Percentiles rank a stretch among this genome's conserved stretches.
These are phyloP conservation scores for Cyclocybe aegerita DNA, from an alignment of 768 basidiomycete genomes.

Conservation along the genomic window DNA sequence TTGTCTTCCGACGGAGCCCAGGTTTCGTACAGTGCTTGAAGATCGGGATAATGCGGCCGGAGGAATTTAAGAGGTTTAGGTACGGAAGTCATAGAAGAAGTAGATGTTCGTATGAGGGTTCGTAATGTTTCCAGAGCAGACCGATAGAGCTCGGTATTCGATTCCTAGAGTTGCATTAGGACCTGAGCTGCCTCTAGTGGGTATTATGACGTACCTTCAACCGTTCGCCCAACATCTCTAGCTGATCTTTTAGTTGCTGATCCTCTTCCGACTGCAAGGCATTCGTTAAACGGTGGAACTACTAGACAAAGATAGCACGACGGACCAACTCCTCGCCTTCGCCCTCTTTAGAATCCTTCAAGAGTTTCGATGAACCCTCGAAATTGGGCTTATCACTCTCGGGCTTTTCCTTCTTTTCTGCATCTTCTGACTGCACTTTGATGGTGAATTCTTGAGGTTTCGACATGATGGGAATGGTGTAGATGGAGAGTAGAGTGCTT, in stretches of 20 bases:
- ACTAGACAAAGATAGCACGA: constrained; percentile 14
- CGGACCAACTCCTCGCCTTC: constrained; percentile 83
- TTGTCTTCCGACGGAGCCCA: constrained; percentile 81
- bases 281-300: constrained; percentile 5
- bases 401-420: constrained; percentile 68
- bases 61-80: constrained; percentile 99
- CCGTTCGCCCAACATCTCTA: constrained; percentile 96
- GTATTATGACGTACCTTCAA: constrained; percentile 63
- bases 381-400: constrained; percentile 25
- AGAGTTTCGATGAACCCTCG: constrained; percentile 54
- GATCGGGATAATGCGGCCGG: constrained; percentile 87
- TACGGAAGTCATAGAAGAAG: constrained; percentile 98
- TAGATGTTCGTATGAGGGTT: constrained; percentile 92
- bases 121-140: constrained; percentile 93
- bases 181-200: not conserved
- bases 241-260: constrained; percentile 85
- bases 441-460: constrained; percentile 59
- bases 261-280: constrained; percentile 87
- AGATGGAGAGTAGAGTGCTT: constrained; percentile 5
- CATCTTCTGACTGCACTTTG: constrained; percentile 70
- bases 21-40: constrained; percentile 80
- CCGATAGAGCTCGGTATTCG: constrained; percentile 79
- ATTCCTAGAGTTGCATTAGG: constrained; percentile 59
- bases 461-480: constrained; percentile 43
- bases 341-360: constrained; percentile 49